Evolutionary conservation across 139 green algal species (phyloP).

Genomic region (Astrephomene gubernaculifera): DNA sequence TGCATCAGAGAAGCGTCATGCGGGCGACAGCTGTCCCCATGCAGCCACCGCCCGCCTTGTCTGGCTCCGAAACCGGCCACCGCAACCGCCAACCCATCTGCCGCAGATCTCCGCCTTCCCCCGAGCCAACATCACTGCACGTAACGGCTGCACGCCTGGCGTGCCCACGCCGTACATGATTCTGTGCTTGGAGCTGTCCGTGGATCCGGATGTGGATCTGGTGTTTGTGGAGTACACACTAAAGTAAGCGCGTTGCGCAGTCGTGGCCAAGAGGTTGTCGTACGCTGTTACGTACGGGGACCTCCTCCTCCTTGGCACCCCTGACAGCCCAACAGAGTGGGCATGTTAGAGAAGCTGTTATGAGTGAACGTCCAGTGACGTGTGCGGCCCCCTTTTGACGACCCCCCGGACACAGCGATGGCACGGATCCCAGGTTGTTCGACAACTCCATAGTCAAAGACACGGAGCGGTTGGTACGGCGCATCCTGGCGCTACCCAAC

Average conservation of each 20-base stretch:
- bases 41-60: no score
- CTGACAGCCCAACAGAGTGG: no score
- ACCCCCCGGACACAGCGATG: neutral
- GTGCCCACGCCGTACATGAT: slow-evolving; percentile 44
- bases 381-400: neutral
- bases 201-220: slow-evolving; percentile 39
- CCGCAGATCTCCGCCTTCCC: slow-evolving; percentile 28
- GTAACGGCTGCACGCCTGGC: slow-evolving; percentile 39
- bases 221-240: slow-evolving; percentile 47
- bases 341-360: no score
- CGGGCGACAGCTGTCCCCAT: no score
- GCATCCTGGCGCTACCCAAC: slow-evolving; percentile 27
- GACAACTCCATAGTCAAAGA: slow-evolving; percentile 18
- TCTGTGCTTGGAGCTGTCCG: slow-evolving; percentile 42
- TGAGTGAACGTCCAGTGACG: no score
- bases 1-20: no score
- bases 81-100: no score
- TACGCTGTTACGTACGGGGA: neutral
- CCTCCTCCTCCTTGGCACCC: neutral
- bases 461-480: slow-evolving; percentile 42
- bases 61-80: no score
- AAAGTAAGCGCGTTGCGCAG: slow-evolving; percentile 30
- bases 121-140: slow-evolving; percentile 36
- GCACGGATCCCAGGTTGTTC: neutral
- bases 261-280: neutral